Evolutionary conservation across 2,329 filamentous ascomycete species (phyloP).

Genomic region (Grosmannia huntii): DNA sequence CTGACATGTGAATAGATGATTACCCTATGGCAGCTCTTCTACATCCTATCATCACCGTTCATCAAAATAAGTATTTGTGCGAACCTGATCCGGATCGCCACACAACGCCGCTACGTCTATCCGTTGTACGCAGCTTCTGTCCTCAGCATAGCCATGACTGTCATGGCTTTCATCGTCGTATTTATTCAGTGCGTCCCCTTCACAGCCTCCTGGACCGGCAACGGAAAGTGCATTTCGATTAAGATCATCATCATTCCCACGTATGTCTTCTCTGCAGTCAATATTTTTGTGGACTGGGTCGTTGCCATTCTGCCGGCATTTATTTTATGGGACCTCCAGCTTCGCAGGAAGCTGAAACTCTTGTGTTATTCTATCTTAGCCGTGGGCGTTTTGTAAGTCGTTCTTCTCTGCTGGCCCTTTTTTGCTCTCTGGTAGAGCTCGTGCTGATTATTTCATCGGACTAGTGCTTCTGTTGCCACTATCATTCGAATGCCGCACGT

Average conservation of each 20-base stretch:
- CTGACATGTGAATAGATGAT: not conserved
- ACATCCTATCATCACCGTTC: not conserved
- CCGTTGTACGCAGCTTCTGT: not conserved
- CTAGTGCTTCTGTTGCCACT: not conserved
- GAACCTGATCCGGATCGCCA: not conserved
- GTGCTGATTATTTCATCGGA: not conserved
- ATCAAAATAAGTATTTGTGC: not conserved
- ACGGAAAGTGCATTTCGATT: not conserved
- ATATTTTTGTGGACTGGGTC: not conserved
- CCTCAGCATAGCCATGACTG: not conserved
- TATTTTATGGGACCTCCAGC: not conserved
- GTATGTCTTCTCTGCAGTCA: not conserved
- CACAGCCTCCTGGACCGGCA: not conserved
- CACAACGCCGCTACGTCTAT: not conserved
- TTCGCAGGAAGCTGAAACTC: not conserved
- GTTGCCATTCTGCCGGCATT: not conserved
- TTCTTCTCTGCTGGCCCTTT: not conserved
- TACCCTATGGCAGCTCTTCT: not conserved
- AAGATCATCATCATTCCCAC: conserved; percentile 1
- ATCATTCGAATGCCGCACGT: not conserved
- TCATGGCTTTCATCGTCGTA: not conserved
- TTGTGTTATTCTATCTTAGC: not conserved
- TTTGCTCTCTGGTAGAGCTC: not conserved
- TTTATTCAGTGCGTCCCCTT: not conserved
- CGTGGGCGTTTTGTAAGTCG: not conserved